A percentile compares a stretch with the other conserved stretches of the same genome.
phyloP scores from a whole-genome alignment of 176 grass and related monocot species.

The Otatea glauca region DNA sequence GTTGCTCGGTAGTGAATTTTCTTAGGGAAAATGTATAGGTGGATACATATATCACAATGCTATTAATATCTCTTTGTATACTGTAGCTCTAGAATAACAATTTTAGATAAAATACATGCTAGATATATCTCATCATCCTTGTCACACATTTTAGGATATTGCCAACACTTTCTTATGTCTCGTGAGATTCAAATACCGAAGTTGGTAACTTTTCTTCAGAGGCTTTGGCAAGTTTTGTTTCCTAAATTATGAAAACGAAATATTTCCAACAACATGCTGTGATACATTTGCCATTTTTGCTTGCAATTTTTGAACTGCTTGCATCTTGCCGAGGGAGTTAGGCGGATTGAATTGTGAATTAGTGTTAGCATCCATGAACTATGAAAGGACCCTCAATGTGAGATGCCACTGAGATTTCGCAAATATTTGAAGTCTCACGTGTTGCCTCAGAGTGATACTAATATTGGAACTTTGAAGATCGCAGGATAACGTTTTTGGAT shows the following conservation, averaged over 20 bases:
- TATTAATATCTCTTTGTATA: conserved; percentile 36
- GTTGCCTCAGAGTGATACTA: background rate
- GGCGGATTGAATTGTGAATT: background rate
- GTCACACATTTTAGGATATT: conserved; percentile 6
- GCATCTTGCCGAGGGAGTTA: background rate
- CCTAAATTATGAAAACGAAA: background rate
- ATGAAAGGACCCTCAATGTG: background rate
- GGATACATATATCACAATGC: conserved; percentile 30
- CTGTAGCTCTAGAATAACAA: conserved; percentile 49
- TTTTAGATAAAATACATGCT: conserved; percentile 47
- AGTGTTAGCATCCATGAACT: conserved; percentile 19
- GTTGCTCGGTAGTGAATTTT: conserved; percentile 45
- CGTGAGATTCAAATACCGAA: conserved; percentile 11
- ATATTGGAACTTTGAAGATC: background rate
- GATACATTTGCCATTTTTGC: background rate
- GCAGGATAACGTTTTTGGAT: background rate
- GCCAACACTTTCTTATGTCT: background rate
- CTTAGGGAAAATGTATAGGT: conserved; percentile 55
- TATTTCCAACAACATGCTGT: background rate
- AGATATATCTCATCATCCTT: conserved; percentile 37
- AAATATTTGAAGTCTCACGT: background rate
- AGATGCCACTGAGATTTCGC: background rate
- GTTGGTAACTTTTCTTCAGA: background rate
- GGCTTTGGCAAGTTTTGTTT: background rate
- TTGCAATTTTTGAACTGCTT: background rate